Evolutionary conservation across 2,329 filamentous ascomycete species (phyloP).

Genomic region (Colletotrichum sp.): DNA sequence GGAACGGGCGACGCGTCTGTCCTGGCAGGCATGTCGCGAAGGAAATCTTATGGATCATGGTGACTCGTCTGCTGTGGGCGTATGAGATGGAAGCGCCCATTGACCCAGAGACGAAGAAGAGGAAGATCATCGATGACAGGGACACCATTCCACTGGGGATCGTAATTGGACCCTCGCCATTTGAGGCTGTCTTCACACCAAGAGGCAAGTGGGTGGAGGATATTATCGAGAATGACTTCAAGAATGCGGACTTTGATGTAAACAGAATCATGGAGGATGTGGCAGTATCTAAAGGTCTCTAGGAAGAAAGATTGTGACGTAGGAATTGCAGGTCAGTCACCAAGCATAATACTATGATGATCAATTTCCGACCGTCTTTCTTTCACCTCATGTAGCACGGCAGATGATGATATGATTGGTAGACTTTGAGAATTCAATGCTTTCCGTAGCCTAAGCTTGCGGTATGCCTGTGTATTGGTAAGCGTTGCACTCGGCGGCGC

Average conservation of each 20-base stretch:
- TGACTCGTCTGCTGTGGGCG: conserved; percentile 53
- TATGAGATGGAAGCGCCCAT: conserved; percentile 39
- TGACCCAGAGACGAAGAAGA: neutral
- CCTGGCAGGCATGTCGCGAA: conserved; percentile 51
- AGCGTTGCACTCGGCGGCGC: neutral
- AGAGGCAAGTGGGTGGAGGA: neutral
- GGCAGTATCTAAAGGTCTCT: neutral
- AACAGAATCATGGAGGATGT: neutral
- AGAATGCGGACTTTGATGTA: neutral
- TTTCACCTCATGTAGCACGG: neutral
- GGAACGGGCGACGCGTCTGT: conserved; percentile 45
- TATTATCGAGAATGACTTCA: neutral
- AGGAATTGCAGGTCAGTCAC: neutral
- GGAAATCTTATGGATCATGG: conserved; percentile 44
- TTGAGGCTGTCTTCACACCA: neutral
- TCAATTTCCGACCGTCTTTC: neutral
- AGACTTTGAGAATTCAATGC: neutral
- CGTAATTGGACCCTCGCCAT: neutral
- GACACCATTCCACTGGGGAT: neutral
- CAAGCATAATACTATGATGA: neutral
- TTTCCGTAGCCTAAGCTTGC: neutral
- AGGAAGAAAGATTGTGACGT: neutral
- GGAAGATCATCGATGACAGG: neutral
- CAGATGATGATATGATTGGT: neutral
- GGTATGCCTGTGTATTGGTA: neutral